A percentile compares a stretch with the other conserved stretches of the same genome.
Evolutionary conservation across 352 stramenopile genomes (phyloP).

Genomic region (Thraustochytrium striatum): DNA sequence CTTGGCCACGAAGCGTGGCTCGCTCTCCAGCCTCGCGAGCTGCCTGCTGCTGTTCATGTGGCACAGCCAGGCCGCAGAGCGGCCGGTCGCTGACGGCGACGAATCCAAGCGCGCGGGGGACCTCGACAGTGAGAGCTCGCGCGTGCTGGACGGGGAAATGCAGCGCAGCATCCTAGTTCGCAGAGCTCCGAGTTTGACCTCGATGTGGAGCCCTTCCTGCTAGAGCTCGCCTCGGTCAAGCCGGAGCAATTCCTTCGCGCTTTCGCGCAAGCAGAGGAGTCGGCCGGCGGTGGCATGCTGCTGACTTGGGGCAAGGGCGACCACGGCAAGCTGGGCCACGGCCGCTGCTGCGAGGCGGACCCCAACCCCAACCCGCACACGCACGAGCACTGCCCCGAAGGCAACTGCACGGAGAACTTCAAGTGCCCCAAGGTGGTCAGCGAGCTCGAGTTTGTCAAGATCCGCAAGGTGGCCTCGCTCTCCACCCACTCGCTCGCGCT

Average conservation of each 20-base stretch:
- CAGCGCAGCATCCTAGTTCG: too few relatives aligned
- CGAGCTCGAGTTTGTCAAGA: slow-evolving; percentile 1
- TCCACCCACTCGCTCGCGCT: slow-evolving; percentile 48
- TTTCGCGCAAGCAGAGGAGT: slow-evolving; percentile 6
- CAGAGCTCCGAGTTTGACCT: too few relatives aligned
- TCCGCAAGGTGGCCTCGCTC: slow-evolving; percentile 40
- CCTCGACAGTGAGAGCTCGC: too few relatives aligned
- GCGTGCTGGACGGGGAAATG: too few relatives aligned
- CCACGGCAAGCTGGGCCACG: slow-evolving; percentile 48
- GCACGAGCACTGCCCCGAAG: slow-evolving; percentile 46
- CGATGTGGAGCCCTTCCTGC: slow-evolving; percentile 13
- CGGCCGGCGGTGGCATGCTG: slow-evolving; percentile 53
- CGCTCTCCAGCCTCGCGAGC: slow-evolving; percentile 13
- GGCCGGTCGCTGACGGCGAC: too few relatives aligned
- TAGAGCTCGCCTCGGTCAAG: neutral
- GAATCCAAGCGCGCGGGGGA: too few relatives aligned
- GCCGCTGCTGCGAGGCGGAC: slow-evolving; percentile 41
- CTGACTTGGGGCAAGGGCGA: slow-evolving; percentile 50
- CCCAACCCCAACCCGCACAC: slow-evolving; percentile 29
- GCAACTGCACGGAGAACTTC: slow-evolving; percentile 49
- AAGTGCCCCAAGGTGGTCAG: slow-evolving; percentile 5
- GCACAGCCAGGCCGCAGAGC: too few relatives aligned
- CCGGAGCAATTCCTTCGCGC: neutral
- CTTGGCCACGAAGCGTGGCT: slow-evolving; percentile 25
- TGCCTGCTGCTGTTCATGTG: neutral